Base-by-base conservation (phyloP, 1,284 basidiomycete species). In the Trichosporon coremiiforme region DNA sequence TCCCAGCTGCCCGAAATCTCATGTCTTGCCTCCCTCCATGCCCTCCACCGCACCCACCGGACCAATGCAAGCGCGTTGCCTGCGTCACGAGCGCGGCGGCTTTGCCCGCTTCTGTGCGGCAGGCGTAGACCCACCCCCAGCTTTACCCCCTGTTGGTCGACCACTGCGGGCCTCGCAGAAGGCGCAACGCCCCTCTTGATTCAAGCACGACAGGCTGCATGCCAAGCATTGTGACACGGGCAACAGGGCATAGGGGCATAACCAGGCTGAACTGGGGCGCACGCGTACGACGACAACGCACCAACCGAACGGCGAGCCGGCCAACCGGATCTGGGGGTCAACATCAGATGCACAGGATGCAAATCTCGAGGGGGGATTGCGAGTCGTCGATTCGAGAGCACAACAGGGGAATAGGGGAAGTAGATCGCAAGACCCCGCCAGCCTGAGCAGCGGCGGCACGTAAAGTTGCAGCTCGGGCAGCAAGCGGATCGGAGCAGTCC, bases 311-410 rank as follows among this genome's bases (percentile, higher is more conserved):
- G 6, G 36, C 36, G 36, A 38, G 41, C 41, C 17, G 17, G 41
- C 41, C 41, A 45, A 45, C 41, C 41, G 41, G 41, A 45, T 45
- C 41, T 45, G 41, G 41, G 41, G 41, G 4, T 10, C 41, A n/a
- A 45, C 17, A 45, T 45, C 41, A 45, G 41, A 45, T 45, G 41
- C 41, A 45, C 41, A 45, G 41, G 41, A 45, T 45, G 41, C 41
- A 45, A 17, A 45, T n/a, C 41, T 41, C 10, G 2, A 41, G 38
- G 41, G 41, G 41, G 41, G 7, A 3, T 17, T 12, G n/a, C 41
- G 41, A 45, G 41, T 45, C 41, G 41, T 45, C 41, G 41, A 45
- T 1, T 45, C 41, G 13, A n/a, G 41, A 2, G 41, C 4, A 15
- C 13, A 9, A 41, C 15, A n/a, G 17, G 15, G 13, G 17, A 17